These are phyloP conservation scores for Gossypium davidsonii DNA, from an alignment of 441 rosid genomes.

Conservation along the genomic window DNA sequence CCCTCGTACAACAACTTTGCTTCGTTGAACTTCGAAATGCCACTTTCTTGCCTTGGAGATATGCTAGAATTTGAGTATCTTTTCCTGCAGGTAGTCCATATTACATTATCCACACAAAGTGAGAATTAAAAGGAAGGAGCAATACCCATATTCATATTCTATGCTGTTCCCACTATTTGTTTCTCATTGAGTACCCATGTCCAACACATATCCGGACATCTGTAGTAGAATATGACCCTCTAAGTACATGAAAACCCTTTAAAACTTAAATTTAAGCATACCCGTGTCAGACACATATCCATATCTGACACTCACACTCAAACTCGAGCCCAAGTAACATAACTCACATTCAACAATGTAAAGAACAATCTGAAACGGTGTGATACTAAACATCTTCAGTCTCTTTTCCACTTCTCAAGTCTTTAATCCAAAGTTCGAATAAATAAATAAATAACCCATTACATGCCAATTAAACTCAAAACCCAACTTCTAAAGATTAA, in stretches of 20 bases:
- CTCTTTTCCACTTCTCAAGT: background rate
- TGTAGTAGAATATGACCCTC: background rate
- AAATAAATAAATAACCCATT: background rate
- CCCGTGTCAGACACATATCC: background rate
- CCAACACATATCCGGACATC: background rate
- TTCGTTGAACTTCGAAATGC: slow-evolving; percentile 51
- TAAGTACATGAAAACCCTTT: background rate
- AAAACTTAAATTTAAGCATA: background rate
- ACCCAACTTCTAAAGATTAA: background rate
- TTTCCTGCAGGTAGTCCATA: slow-evolving; percentile 45
- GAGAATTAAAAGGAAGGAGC: background rate
- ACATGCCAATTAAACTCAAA: background rate
- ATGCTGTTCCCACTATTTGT: background rate
- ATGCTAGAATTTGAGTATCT: slow-evolving; percentile 53
- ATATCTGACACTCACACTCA: background rate
- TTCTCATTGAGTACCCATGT: background rate
- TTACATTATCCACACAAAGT: background rate
- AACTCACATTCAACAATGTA: background rate
- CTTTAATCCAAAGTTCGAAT: background rate
- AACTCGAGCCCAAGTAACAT: background rate
- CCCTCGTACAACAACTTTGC: slow-evolving; percentile 73
- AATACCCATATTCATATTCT: background rate
- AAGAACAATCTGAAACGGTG: background rate
- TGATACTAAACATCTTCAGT: slow-evolving; percentile 1
- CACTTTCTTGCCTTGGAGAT: slow-evolving; percentile 45